phyloP scores from a whole-genome alignment of 768 basidiomycete species.

The Pleurotus giganteus region DNA sequence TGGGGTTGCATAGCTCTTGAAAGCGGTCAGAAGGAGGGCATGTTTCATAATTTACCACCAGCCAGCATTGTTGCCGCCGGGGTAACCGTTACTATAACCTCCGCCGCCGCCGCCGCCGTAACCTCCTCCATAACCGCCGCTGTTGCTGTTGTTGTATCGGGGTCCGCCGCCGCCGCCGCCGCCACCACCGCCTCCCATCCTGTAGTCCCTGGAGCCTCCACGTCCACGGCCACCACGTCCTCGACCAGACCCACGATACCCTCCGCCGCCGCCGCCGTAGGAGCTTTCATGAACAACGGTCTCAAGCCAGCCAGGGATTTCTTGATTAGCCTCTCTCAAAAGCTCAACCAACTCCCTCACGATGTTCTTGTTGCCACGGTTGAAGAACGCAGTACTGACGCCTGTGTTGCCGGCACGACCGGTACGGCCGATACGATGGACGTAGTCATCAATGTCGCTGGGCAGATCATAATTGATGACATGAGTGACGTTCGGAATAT shows the following conservation, averaged over 20 bases:
- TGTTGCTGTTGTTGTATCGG: constrained; percentile 15
- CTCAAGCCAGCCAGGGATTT: constrained; percentile 89
- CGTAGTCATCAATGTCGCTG: constrained; percentile 98
- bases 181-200: constrained; percentile 35
- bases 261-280: constrained; percentile 59
- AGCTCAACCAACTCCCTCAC: constrained; percentile 91
- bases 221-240: constrained; percentile 62
- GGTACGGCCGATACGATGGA: constrained; percentile 96
- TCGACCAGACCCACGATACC: constrained; percentile 47
- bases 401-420: constrained; percentile 99
- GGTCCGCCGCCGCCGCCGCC: constrained; percentile 26
- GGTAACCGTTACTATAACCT: constrained; percentile 25
- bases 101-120: constrained; percentile 26
- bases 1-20: too few species aligned
- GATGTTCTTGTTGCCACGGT: constrained; percentile 89
- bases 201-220: constrained; percentile 48
- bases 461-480: constrained; percentile 99
- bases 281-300: constrained; percentile 79
- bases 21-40: constrained; percentile 13
- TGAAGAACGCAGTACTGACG: constrained; percentile 94
- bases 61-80: constrained; percentile 22
- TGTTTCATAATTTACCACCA: constrained; percentile 43
- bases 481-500: constrained; percentile 99
- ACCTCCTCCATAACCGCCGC: constrained; percentile 19
- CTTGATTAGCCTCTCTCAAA: constrained; percentile 94